These are phyloP conservation scores for Elymus sibiricus DNA, from an alignment of 176 grass and related monocot species.

Conservation along the genomic window DNA sequence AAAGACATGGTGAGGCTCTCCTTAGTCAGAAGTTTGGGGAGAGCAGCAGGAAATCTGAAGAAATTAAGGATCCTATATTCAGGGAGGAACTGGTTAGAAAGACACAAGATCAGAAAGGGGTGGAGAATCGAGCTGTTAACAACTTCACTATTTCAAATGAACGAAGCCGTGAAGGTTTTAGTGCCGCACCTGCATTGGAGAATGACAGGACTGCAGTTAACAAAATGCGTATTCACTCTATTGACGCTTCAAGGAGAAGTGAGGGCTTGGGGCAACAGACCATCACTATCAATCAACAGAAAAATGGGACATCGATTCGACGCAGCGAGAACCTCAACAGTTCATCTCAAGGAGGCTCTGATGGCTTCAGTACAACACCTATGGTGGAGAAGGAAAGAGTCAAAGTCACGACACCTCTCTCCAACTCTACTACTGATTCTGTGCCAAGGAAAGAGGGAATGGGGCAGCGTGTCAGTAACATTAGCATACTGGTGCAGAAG, in stretches of 20 bases:
- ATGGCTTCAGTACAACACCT: constrained; percentile 28
- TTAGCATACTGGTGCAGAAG: constrained; percentile 53
- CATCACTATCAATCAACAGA: constrained; percentile 44
- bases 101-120: constrained; percentile 48
- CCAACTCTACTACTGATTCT: constrained; percentile 30
- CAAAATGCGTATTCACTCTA: constrained; percentile 42
- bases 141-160: constrained; percentile 44
- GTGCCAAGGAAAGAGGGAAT: constrained; percentile 38
- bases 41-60: constrained; percentile 43
- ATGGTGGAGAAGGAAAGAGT: constrained; percentile 42
- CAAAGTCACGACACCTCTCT: constrained; percentile 26
- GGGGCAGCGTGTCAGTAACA: constrained; percentile 48
- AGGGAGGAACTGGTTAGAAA: constrained; percentile 50
- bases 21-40: constrained; percentile 44
- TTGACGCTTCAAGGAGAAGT: constrained; percentile 36
- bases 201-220: constrained; percentile 38
- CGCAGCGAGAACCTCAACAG: constrained; percentile 14
- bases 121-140: constrained; percentile 34
- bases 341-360: constrained; percentile 33
- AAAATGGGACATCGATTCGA: constrained; percentile 45
- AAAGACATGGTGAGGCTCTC: constrained; percentile 34
- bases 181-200: constrained; percentile 33
- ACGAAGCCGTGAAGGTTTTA: constrained; percentile 33
- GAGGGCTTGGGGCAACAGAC: constrained; percentile 41
- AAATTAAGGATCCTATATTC: constrained; percentile 50